phyloP scores from a whole-genome alignment of 345 rosid genomes.

The Aurinia saxatilis region DNA sequence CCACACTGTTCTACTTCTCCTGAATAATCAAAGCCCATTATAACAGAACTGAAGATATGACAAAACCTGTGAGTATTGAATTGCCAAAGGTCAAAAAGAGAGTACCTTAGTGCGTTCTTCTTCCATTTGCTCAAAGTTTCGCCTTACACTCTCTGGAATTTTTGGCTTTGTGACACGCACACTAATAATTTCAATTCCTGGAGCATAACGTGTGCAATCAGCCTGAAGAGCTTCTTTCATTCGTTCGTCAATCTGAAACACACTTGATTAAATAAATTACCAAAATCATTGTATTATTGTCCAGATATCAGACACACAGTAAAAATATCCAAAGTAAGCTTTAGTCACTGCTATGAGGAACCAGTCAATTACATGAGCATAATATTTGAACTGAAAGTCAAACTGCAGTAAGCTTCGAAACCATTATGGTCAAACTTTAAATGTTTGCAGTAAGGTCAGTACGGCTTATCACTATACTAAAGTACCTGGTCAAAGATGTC shows the following conservation, averaged over 20 bases:
- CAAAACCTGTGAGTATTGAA: background rate
- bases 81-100: background rate
- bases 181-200: conserved; percentile 84
- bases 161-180: conserved; percentile 91
- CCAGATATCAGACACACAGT: background rate
- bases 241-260: conserved; percentile 78
- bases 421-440: background rate
- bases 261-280: background rate
- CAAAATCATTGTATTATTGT: background rate
- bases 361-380: background rate
- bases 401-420: background rate
- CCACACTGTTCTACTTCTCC: too few species aligned
- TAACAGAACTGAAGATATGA: background rate
- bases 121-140: conserved; percentile 89
- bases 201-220: conserved; percentile 87
- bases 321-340: background rate
- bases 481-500: conserved; percentile 92
- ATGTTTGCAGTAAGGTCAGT: background rate
- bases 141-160: conserved; percentile 70
- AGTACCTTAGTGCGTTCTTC: conserved; percentile 87
- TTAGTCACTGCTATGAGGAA: background rate
- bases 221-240: conserved; percentile 94
- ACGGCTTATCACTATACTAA: background rate
- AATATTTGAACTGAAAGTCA: background rate
- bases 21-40: background rate